These are phyloP conservation scores for Microcyclosporella mali DNA, from an alignment of 2,329 filamentous ascomycete genomes.

Conservation along the genomic window DNA sequence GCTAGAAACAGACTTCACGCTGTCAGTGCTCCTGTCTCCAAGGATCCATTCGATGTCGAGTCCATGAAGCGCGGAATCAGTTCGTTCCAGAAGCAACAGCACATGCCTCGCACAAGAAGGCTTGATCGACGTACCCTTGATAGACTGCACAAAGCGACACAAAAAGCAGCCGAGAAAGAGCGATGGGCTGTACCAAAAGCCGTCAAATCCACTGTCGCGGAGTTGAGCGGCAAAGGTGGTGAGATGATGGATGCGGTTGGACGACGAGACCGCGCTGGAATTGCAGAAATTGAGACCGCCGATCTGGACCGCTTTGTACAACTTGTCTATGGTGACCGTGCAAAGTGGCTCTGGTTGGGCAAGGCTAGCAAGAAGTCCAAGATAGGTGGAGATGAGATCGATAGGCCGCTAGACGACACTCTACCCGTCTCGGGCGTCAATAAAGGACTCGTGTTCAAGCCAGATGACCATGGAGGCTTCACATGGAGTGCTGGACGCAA, in stretches of 20 bases:
- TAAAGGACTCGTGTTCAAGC: slow-evolving; percentile 47
- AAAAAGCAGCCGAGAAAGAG: slow-evolving; percentile 82
- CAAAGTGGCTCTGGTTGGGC: slow-evolving; percentile 93
- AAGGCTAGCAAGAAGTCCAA: slow-evolving; percentile 63
- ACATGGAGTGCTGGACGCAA: slow-evolving; percentile 42
- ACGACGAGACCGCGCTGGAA: slow-evolving; percentile 73
- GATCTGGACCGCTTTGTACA: slow-evolving; percentile 80
- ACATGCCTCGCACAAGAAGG: slow-evolving; percentile 68
- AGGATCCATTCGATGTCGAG: slow-evolving; percentile 85
- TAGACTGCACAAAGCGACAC: slow-evolving; percentile 72
- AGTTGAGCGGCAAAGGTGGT: slow-evolving; percentile 86
- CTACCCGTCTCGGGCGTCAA: slow-evolving; percentile 14
- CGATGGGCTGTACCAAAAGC: slow-evolving; percentile 89
- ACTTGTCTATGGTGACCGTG: slow-evolving; percentile 70
- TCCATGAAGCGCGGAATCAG: slow-evolving; percentile 76
- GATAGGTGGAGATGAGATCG: slow-evolving; percentile 8
- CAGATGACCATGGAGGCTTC: slow-evolving; percentile 49
- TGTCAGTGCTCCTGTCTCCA: slow-evolving; percentile 73
- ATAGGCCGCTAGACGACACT: slow-evolving; percentile 8
- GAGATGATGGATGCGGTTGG: slow-evolving; percentile 95
- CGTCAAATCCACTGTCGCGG: slow-evolving; percentile 90
- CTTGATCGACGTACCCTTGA: slow-evolving; percentile 80
- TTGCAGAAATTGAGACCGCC: slow-evolving; percentile 85
- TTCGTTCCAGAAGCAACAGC: slow-evolving; percentile 84
- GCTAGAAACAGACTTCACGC: slow-evolving; percentile 84